Conservation (phyloP, 1,139 yeast species). For the Lodderomyces beijingensis region DNA sequence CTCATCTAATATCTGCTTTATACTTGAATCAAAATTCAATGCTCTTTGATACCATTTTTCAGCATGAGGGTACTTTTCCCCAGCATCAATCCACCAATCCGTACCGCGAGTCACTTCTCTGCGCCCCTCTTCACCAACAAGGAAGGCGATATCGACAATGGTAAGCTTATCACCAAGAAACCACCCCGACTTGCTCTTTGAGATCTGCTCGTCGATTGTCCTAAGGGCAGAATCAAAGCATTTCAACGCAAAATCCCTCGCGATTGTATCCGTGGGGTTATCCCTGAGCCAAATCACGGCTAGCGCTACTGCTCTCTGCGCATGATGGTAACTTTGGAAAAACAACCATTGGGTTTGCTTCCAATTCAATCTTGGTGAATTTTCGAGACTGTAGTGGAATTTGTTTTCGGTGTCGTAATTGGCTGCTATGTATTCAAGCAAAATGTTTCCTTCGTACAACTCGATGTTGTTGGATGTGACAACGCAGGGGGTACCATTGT, state of each 20-base stretch:
- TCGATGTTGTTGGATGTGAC: slow-evolving; percentile 7
- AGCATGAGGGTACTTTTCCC: slow-evolving; percentile 8
- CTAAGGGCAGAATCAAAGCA: too few relatives aligned
- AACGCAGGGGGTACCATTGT: slow-evolving; percentile 11
- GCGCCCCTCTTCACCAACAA: slow-evolving; percentile 8
- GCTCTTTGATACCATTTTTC: slow-evolving; percentile 8
- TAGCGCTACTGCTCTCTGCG: too few relatives aligned
- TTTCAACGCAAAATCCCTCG: slow-evolving; percentile 6
- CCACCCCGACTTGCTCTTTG: slow-evolving; percentile 5
- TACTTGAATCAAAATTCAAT: slow-evolving; percentile 7
- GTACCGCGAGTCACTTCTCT: slow-evolving; percentile 6
- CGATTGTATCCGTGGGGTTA: slow-evolving; percentile 4
- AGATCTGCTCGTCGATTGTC: too few relatives aligned
- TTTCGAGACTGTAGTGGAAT: slow-evolving; percentile 5
- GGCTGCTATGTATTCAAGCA: slow-evolving; percentile 10
- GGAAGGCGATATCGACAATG: slow-evolving; percentile 10
- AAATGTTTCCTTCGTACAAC: slow-evolving; percentile 11
- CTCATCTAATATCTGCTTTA: slow-evolving; percentile 5
- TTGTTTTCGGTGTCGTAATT: slow-evolving; percentile 10
- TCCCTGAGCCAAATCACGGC: too few relatives aligned
- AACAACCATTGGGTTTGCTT: slow-evolving; percentile 10
- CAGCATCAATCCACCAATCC: slow-evolving; percentile 6
- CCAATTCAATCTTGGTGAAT: slow-evolving; percentile 8
- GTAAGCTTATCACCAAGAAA: slow-evolving; percentile 12
- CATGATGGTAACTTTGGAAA: slow-evolving; percentile 9